These are phyloP conservation scores for Guadua angustifolia DNA, from an alignment of 176 grass and related monocot genomes.

Conservation along the genomic window DNA sequence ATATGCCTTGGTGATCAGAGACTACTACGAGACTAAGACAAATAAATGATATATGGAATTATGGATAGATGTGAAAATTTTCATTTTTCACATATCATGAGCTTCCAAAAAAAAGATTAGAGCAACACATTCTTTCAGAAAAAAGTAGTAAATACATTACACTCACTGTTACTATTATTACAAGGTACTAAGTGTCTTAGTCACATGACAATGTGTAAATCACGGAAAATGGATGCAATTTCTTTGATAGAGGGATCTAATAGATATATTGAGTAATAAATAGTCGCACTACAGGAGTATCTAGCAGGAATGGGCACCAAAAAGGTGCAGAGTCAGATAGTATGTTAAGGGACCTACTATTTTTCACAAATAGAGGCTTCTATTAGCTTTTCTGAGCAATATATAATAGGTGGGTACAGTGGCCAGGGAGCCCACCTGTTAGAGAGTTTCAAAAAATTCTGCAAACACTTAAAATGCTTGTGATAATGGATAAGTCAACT, in stretches of 20 bases:
- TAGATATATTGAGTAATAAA: neutral
- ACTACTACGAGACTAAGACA: neutral
- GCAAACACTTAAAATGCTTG: neutral
- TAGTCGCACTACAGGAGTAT: neutral
- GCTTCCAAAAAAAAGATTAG: neutral
- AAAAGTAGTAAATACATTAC: neutral
- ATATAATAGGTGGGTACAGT: neutral
- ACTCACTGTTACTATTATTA: conserved; percentile 28
- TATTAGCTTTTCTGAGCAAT: neutral
- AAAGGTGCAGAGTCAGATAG: neutral
- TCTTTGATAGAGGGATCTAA: neutral
- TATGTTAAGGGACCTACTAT: neutral
- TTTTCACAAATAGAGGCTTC: neutral
- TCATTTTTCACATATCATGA: neutral
- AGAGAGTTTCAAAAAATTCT: neutral
- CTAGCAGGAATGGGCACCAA: neutral
- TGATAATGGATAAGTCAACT: neutral
- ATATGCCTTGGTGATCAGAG: neutral
- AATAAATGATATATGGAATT: neutral
- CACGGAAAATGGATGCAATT: neutral
- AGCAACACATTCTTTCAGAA: neutral
- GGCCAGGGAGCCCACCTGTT: conserved; percentile 1
- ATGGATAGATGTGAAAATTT: neutral
- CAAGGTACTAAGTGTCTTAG: neutral
- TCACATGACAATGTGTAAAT: neutral